Conservation (phyloP, 2,329 filamentous ascomycete species). For the Fusarium anguioides region DNA sequence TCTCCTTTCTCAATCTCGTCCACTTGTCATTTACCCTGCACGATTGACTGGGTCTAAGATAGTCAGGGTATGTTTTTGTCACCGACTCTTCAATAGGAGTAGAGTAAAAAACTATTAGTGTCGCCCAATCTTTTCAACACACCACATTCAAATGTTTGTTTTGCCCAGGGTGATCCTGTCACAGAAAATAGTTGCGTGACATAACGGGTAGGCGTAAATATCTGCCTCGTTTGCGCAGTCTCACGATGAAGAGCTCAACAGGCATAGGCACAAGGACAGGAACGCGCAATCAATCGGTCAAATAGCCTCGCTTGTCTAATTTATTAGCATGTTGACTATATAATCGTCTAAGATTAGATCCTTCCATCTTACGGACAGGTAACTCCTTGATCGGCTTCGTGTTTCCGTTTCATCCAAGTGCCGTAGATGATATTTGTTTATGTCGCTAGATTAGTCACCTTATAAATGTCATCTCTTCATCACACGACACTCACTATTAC, state of each 20-base stretch:
- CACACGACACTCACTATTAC: background rate
- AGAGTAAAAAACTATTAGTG: no score
- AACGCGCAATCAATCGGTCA: background rate
- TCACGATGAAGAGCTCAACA: background rate
- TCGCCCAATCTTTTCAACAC: background rate
- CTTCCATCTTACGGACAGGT: background rate
- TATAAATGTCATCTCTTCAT: background rate
- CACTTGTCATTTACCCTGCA: background rate
- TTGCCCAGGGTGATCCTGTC: background rate
- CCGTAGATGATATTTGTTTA: background rate
- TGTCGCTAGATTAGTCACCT: slow-evolving; percentile 7
- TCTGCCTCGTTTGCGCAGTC: background rate
- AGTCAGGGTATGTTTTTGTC: no score
- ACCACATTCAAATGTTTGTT: background rate
- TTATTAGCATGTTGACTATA: background rate
- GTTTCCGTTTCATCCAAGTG: background rate
- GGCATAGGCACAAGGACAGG: background rate
- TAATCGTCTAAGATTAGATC: slow-evolving; percentile 1
- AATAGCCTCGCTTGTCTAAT: background rate
- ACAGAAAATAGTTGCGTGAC: slow-evolving; percentile 2
- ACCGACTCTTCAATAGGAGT: background rate
- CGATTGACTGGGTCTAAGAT: slow-evolving; percentile 1
- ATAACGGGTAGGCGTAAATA: background rate
- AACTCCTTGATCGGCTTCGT: background rate
- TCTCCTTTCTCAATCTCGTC: slow-evolving; percentile 25